These are phyloP conservation scores for Mucor circinelloides DNA, from an alignment of 371 early-diverging fungal genomes.

Conservation along the genomic window DNA sequence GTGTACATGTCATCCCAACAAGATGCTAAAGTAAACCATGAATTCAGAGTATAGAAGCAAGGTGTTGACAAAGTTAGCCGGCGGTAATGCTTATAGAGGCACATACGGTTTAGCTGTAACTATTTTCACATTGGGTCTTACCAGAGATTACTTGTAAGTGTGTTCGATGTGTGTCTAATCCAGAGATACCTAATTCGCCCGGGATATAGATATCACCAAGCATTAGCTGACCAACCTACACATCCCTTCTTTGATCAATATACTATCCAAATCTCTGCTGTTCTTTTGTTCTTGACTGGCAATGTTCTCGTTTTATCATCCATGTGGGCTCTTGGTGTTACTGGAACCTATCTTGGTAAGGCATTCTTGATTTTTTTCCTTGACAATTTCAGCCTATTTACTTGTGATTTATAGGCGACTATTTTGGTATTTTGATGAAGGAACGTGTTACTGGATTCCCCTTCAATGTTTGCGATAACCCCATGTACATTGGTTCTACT, in stretches of 20 bases:
- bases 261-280: conserved; percentile 52
- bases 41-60: conserved; percentile 72
- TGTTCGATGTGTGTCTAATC: not conserved
- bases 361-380: not conserved
- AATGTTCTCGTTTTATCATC: conserved; percentile 82
- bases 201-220: conserved; percentile 58
- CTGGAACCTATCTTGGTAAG: conserved; percentile 88
- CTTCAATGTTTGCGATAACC: conserved; percentile 89
- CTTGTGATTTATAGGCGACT: conserved; percentile 70
- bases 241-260: conserved; percentile 50
- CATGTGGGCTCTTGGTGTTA: conserved; percentile 86
- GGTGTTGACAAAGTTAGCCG: conserved; percentile 72
- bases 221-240: conserved; percentile 71
- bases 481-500: conserved; percentile 95
- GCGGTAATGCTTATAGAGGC: conserved; percentile 68
- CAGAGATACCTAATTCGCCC: not conserved
- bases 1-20: not conserved
- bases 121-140: conserved; percentile 81
- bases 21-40: not conserved
- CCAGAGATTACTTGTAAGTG: conserved; percentile 81
- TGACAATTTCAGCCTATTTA: not conserved
- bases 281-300: conserved; percentile 63
- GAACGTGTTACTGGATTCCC: conserved; percentile 88
- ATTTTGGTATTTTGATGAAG: conserved; percentile 93
- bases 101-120: conserved; percentile 81